Evolutionary conservation across 2,329 filamentous ascomycete genomes (phyloP).

Genomic region (Ceratocystis eucalypticola): DNA sequence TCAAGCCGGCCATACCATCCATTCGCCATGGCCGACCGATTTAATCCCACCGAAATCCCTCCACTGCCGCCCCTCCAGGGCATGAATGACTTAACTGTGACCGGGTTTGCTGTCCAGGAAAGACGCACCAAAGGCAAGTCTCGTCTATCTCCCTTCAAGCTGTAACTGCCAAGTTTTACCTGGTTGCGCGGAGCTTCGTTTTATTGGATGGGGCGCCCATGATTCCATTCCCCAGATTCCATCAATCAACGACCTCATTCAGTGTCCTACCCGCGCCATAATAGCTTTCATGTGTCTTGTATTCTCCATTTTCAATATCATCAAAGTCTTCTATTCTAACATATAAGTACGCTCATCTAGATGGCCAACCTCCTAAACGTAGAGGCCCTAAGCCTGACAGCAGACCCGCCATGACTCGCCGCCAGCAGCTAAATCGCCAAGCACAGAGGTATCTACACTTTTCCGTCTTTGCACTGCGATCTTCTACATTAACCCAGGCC

Average conservation of each 20-base stretch:
- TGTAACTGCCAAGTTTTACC: neutral
- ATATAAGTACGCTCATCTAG: constrained; percentile 26
- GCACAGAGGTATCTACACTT: constrained; percentile 62
- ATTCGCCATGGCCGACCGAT: constrained; percentile 13
- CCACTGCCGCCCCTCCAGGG: neutral
- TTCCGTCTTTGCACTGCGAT: neutral
- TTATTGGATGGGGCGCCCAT: neutral
- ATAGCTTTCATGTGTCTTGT: no score
- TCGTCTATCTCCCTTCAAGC: neutral
- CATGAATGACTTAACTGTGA: constrained; percentile 3
- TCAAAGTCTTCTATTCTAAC: neutral
- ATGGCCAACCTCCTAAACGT: constrained; percentile 75
- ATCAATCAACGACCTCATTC: neutral
- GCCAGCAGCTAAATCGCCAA: constrained; percentile 89
- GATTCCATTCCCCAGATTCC: neutral
- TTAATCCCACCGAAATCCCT: neutral
- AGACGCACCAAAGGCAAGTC: constrained; percentile 17
- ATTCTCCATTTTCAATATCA: neutral
- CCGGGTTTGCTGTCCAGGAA: constrained; percentile 10
- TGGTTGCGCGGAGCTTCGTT: neutral
- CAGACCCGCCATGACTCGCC: constrained; percentile 80
- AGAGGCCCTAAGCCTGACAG: constrained; percentile 92
- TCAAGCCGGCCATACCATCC: neutral
- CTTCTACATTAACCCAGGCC: neutral
- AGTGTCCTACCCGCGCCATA: neutral